Base-by-base conservation (phyloP, 352 stramenopile species). In the Hyphochytrium catenoides region DNA sequence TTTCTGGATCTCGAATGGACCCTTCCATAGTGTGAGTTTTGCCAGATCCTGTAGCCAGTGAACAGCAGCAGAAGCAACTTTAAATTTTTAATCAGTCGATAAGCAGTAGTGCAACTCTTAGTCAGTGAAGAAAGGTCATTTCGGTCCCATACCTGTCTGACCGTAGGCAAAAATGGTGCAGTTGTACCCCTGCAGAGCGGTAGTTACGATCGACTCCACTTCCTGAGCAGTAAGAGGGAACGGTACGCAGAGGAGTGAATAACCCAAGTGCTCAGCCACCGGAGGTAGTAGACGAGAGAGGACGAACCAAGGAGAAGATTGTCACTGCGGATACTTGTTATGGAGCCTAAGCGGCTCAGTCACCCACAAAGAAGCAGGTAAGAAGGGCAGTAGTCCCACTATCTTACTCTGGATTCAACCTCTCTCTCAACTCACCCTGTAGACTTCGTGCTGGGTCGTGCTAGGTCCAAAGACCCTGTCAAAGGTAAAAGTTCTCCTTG, bases 11-110 rank as follows among this genome's bases (percentile, higher is more conserved):
- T 30, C 5, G 17, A 4, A 9, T 9, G 19, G 3, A 22, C 14
- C 39, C 39, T 21, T 45, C 15, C 39, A 45, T 45, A n/a, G 39
- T 36, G 27, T 45, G 27, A 22, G 39, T 45, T 26, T 45, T 45
- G 1, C 39, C 39, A 12, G 36, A 43, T 12, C 36, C 36, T n/a
- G n/a, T n/a, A n/a, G n/a, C n/a, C n/a, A n/a, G n/a, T n/a, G n/a
- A n/a, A n/a, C n/a, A n/a, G n/a, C n/a, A n/a, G n/a, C n/a, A n/a
- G n/a, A n/a, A n/a, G n/a, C n/a, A n/a, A n/a, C n/a, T n/a, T n/a
- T n/a, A n/a, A n/a, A n/a, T n/a, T n/a, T n/a, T n/a, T n/a, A n/a
- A n/a, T n/a, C n/a, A n/a, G n/a, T n/a, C n/a, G n/a, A n/a, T n/a
- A n/a, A n/a, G n/a, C n/a, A n/a, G n/a, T n/a, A n/a, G n/a, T n/a